These are phyloP conservation scores for Oryza longistaminata DNA, from an alignment of 176 grass and related monocot genomes.

Conservation along the genomic window DNA sequence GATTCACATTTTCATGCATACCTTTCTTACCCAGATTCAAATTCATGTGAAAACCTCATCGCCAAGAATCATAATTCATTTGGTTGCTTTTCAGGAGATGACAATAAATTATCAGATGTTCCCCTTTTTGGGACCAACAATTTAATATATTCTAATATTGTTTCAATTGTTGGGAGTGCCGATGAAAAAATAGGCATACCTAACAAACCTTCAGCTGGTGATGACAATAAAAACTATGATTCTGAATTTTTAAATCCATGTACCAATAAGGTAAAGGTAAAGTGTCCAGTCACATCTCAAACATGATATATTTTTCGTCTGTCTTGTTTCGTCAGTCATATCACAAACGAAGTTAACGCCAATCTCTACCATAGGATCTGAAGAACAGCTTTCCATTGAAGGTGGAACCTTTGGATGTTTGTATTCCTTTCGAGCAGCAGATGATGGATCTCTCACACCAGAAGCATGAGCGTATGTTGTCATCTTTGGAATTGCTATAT, in stretches of 20 bases:
- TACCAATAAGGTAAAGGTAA: slow-evolving; percentile 48
- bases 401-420: slow-evolving; percentile 43
- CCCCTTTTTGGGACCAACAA: slow-evolving; percentile 20
- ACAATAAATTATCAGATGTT: slow-evolving; percentile 17
- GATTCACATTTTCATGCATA: neutral
- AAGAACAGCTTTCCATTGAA: slow-evolving; percentile 51
- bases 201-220: slow-evolving; percentile 29
- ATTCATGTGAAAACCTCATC: slow-evolving; percentile 19
- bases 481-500: slow-evolving; percentile 16
- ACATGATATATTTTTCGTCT: neutral
- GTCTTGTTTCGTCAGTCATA: slow-evolving; percentile 10
- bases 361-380: slow-evolving; percentile 39
- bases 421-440: slow-evolving; percentile 39
- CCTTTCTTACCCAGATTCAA: slow-evolving; percentile 16
- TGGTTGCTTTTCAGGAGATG: slow-evolving; percentile 7
- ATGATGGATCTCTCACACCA: slow-evolving; percentile 40
- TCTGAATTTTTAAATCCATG: slow-evolving; percentile 16
- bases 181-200: slow-evolving; percentile 13
- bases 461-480: slow-evolving; percentile 46
- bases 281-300: neutral
- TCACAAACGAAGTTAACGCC: neutral
- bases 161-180: slow-evolving; percentile 40
- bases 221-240: slow-evolving; percentile 11
- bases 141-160: slow-evolving; percentile 36
- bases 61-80: slow-evolving; percentile 11